Evolutionary conservation across 176 grass and related monocot species (phyloP).

Genomic region (Lolium multiflorum): DNA sequence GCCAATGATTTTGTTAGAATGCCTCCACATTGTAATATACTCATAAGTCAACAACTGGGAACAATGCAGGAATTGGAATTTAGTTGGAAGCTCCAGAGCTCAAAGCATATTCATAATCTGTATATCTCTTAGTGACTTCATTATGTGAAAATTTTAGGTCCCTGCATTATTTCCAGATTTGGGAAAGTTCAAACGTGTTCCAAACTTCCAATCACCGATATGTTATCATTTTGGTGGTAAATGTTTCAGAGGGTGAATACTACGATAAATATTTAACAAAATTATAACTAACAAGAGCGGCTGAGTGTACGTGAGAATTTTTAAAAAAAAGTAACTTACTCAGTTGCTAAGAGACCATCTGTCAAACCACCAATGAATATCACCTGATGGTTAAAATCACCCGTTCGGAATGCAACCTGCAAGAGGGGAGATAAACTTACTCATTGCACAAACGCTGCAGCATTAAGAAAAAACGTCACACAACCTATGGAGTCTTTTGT

Average conservation of each 20-base stretch:
- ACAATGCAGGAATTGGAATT: not conserved
- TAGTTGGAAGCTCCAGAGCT: not conserved
- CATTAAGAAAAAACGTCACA: conserved; percentile 33
- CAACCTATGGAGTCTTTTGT: conserved; percentile 5
- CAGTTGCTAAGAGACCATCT: conserved; percentile 87
- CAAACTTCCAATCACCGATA: not conserved
- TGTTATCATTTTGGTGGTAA: too few relatives aligned
- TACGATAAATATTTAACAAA: not conserved
- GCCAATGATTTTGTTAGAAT: not conserved
- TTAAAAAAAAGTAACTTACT: conserved; percentile 58
- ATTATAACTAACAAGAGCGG: not conserved
- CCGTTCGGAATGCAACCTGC: conserved; percentile 89
- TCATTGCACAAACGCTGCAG: not conserved
- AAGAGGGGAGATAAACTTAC: conserved; percentile 37
- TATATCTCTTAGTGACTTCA: conserved; percentile 12
- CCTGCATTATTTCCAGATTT: not conserved
- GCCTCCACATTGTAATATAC: not conserved
- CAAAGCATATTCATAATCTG: not conserved
- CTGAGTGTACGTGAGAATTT: not conserved
- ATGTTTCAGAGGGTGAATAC: not conserved
- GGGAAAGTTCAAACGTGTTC: not conserved
- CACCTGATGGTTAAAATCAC: conserved; percentile 92
- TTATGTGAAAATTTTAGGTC: not conserved
- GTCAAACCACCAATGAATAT: conserved; percentile 95
- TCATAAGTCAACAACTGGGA: not conserved